A percentile compares a stretch with the other conserved stretches of the same genome.
Evolutionary conservation across 441 rosid genomes (phyloP).

Genomic region (Eugenia klotzschiana): DNA sequence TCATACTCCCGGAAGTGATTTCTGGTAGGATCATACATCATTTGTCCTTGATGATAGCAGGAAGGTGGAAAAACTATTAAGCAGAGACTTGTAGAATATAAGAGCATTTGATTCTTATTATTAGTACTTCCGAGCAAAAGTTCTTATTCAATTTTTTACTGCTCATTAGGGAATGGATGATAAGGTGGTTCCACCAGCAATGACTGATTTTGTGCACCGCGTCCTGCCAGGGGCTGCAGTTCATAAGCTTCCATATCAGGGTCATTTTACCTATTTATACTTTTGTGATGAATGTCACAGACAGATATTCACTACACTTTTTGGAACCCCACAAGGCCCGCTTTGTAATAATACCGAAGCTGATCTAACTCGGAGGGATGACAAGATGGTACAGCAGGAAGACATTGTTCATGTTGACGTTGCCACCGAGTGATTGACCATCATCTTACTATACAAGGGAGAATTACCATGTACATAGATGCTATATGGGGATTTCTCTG

Average conservation of each 20-base stretch:
- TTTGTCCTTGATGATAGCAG: neutral
- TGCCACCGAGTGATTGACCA: neutral
- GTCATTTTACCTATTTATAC: conserved; percentile 46
- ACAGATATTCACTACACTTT: conserved; percentile 49
- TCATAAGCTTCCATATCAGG: conserved; percentile 60
- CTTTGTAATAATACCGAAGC: conserved; percentile 8
- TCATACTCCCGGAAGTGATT: neutral
- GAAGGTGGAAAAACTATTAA: neutral
- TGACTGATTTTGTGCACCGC: conserved; percentile 57
- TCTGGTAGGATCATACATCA: neutral
- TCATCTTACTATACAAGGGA: neutral
- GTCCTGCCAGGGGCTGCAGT: conserved; percentile 50
- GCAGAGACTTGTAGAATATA: neutral
- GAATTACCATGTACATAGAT: neutral
- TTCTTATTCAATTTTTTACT: neutral
- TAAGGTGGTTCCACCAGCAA: conserved; percentile 42
- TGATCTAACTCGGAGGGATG: conserved; percentile 9
- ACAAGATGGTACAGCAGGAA: conserved; percentile 4
- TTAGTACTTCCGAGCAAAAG: neutral
- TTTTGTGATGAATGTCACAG: conserved; percentile 56
- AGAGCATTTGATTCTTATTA: neutral
- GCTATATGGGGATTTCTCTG: neutral
- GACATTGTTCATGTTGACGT: neutral
- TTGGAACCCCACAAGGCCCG: conserved; percentile 51
- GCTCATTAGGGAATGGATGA: conserved; percentile 49